A percentile compares a stretch with the other conserved stretches of the same genome.
Evolutionary conservation across 1,284 basidiomycete species (phyloP).

Genomic region (Kalmanozyma brasiliensis): DNA sequence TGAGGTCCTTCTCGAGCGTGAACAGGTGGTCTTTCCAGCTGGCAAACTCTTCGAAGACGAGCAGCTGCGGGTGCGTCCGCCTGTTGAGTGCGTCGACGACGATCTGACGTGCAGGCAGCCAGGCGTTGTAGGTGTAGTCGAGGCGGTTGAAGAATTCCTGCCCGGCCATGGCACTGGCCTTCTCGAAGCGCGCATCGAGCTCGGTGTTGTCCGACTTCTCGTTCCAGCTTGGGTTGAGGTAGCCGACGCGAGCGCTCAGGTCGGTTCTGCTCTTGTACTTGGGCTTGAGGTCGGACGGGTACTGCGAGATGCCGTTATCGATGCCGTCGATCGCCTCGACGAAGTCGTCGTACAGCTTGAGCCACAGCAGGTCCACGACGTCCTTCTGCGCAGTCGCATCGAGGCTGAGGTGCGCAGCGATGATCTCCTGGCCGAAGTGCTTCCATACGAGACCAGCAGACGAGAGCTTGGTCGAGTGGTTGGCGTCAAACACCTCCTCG

Average conservation of each 20-base stretch:
- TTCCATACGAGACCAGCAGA: slow-evolving; percentile 84
- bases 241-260: slow-evolving; percentile 60
- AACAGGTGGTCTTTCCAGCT: slow-evolving; percentile 97
- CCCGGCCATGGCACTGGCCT: slow-evolving; percentile 85
- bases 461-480: slow-evolving; percentile 83
- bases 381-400: slow-evolving; percentile 71
- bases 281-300: slow-evolving; percentile 51
- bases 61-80: slow-evolving; percentile 75
- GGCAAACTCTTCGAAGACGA: slow-evolving; percentile 82
- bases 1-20: slow-evolving; percentile 75
- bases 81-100: slow-evolving; percentile 76
- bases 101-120: slow-evolving; percentile 90
- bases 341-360: slow-evolving; percentile 90
- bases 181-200: slow-evolving; percentile 72
- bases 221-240: slow-evolving; percentile 66
- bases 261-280: slow-evolving; percentile 65
- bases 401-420: slow-evolving; percentile 75
- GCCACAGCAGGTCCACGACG: slow-evolving; percentile 80
- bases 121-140: slow-evolving; percentile 84
- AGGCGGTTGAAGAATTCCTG: slow-evolving; percentile 85
- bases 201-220: slow-evolving; percentile 50
- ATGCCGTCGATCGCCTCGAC: slow-evolving; percentile 94
- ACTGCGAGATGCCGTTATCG: slow-evolving; percentile 72
- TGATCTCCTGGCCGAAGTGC: slow-evolving; percentile 91
- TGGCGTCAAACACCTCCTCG: slow-evolving; percentile 85